These are phyloP conservation scores for Aaosphaeria arxii DNA, from an alignment of 2,329 filamentous ascomycete species.

Conservation along the genomic window DNA sequence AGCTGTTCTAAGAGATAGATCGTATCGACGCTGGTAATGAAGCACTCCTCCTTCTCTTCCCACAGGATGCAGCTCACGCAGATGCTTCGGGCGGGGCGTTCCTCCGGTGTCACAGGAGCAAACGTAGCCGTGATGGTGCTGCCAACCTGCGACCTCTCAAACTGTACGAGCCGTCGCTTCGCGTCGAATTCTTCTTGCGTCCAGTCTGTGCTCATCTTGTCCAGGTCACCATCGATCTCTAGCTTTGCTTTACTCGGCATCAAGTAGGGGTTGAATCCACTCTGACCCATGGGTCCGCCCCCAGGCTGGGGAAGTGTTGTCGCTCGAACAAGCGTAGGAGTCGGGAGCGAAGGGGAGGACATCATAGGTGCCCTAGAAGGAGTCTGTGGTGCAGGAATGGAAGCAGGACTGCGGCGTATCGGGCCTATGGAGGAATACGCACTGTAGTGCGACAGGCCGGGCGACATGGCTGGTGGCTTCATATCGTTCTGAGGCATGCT, in stretches of 20 bases:
- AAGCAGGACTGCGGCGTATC: constrained; percentile 42
- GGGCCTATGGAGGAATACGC: constrained; percentile 46
- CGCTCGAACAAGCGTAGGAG: constrained; percentile 64
- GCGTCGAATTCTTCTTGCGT: constrained; percentile 74
- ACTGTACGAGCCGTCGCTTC: constrained; percentile 82
- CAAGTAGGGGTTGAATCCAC: constrained; percentile 68
- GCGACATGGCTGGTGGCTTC: constrained; percentile 35
- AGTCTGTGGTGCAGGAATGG: constrained; percentile 27
- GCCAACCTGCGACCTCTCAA: constrained; percentile 76
- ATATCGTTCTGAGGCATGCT: constrained; percentile 23
- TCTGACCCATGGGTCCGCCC: constrained; percentile 42
- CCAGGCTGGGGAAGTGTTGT: constrained; percentile 60
- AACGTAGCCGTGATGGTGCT: constrained; percentile 81
- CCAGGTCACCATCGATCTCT: constrained; percentile 81
- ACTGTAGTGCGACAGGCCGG: constrained; percentile 33
- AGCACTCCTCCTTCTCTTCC: constrained; percentile 87
- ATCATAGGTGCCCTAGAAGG: constrained; percentile 39
- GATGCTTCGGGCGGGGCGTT: constrained; percentile 78
- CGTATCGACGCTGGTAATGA: constrained; percentile 93
- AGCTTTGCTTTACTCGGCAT: constrained; percentile 76
- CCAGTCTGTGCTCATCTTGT: constrained; percentile 82
- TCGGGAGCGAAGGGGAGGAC: constrained; percentile 46
- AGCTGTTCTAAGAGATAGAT: constrained; percentile 92
- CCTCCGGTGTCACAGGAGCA: constrained; percentile 71
- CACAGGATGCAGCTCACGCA: constrained; percentile 98